Percentiles rank a stretch among this genome's conserved stretches.
Evolutionary conservation across 2,329 filamentous ascomycete species (phyloP).

Genomic region (Sordariomycetes sp.): DNA sequence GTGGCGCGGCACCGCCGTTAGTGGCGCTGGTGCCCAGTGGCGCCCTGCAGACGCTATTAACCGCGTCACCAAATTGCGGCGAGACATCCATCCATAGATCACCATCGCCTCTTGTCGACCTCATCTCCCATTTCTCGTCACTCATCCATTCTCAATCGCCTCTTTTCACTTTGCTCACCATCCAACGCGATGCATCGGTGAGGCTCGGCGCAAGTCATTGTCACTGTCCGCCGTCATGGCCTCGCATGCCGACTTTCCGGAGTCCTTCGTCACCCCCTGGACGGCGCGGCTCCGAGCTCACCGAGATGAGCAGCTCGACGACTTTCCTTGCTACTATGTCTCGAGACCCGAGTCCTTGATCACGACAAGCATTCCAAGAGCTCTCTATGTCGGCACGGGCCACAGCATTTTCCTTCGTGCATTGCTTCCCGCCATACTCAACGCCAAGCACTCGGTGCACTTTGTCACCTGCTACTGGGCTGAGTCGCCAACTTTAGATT

Average conservation of each 20-base stretch:
- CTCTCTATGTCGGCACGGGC: slow-evolving; percentile 49
- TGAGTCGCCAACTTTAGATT: slow-evolving; percentile 48
- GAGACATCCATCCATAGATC: too few relatives aligned
- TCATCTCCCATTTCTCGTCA: too few relatives aligned
- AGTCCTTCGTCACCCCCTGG: slow-evolving; percentile 28
- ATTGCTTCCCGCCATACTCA: slow-evolving; percentile 52
- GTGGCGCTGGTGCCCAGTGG: too few relatives aligned
- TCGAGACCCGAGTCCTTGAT: slow-evolving; percentile 34
- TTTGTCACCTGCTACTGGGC: slow-evolving; percentile 83
- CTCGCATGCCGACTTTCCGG: too few relatives aligned
- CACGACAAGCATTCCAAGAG: slow-evolving; percentile 33
- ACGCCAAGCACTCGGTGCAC: slow-evolving; percentile 56
- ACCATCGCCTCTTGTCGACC: too few relatives aligned
- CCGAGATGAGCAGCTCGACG: slow-evolving; percentile 22
- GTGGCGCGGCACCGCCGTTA: too few relatives aligned
- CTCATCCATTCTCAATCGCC: too few relatives aligned
- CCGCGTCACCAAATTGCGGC: too few relatives aligned
- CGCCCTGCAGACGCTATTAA: too few relatives aligned
- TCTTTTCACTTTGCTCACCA: neutral
- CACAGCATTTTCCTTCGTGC: slow-evolving; percentile 42
- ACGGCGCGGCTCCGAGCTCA: slow-evolving; percentile 19
- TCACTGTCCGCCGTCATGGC: too few relatives aligned
- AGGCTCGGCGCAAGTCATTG: too few relatives aligned
- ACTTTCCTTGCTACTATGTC: slow-evolving; percentile 40
- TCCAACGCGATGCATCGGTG: neutral